Evolutionary conservation across 2,329 filamentous ascomycete genomes (phyloP).

Genomic region (Hyphodiscus sp.): DNA sequence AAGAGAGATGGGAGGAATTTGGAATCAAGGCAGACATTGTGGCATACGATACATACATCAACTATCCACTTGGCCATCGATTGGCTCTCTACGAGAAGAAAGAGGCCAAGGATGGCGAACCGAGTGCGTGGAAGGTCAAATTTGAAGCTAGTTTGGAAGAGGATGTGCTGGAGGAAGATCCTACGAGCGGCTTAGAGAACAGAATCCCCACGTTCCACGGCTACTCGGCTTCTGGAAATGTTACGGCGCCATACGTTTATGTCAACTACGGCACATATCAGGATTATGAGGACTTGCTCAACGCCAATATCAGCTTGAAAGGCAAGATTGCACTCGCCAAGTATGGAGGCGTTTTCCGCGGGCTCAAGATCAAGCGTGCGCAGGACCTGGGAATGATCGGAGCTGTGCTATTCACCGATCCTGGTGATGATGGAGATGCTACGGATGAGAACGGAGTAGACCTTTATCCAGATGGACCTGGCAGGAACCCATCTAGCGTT

Average conservation of each 20-base stretch:
- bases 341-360: constrained; percentile 82
- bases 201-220: constrained; percentile 89
- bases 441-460: constrained; percentile 77
- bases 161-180: constrained; percentile 76
- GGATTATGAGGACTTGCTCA: constrained; percentile 76
- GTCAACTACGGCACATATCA: constrained; percentile 85
- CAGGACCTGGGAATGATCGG: constrained; percentile 87
- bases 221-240: constrained; percentile 88
- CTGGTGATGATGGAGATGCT: constrained; percentile 76
- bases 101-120: constrained; percentile 31
- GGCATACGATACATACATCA: constrained; percentile 71
- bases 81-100: constrained; percentile 56
- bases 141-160: constrained; percentile 80
- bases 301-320: constrained; percentile 65
- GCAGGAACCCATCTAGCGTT: constrained; percentile 80
- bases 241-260: constrained; percentile 79
- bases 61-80: constrained; percentile 67
- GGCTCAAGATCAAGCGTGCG: constrained; percentile 86
- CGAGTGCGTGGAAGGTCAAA: constrained; percentile 53
- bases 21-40: constrained; percentile 59
- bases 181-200: constrained; percentile 64
- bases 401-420: constrained; percentile 79
- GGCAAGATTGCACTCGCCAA: constrained; percentile 85
- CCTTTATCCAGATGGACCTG: constrained; percentile 78
- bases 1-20: constrained; percentile 65